Evolutionary conservation across 352 stramenopile species (phyloP), one percentile per base, ranked within the genome.

Genomic region (Globisporangium ultimum): DNA sequence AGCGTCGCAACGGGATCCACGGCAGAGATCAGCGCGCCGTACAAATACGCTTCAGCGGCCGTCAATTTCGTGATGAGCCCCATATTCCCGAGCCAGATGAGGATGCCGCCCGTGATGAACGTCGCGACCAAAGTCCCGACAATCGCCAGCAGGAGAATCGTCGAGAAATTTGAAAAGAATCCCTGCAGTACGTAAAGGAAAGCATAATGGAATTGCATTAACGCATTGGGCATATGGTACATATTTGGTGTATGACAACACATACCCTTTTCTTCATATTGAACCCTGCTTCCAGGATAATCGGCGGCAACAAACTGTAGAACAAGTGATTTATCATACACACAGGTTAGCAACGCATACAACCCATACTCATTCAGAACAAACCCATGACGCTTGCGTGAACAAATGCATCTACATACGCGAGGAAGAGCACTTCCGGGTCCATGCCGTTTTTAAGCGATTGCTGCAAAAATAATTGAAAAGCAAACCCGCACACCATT

Each of bases 1-100:
- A 98, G 64, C 14, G 91, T 97, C 18, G 91, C 89, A 2, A 98
- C 93, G 5, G 95, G 92, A 64, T 98, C 95, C 6, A 97, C 96
- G 0, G 93, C 89, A 17, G 88, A 97, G 55, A 98, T 97, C 3
- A 98, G 67, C 15, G 91, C 78, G 17, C 93, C 92, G 65, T 98
- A 98, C 3, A 97, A 67, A 50, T 97, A 88, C 0, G 90, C 80
- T 67, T 98, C 93, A 1, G 90, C 74, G 3, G 93, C 80, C 8
- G 83, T 91, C 28, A 97, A 67, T 53, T 86, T 68, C 20, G 94
- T 97, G 62, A 89, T 84, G 11, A 87, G 38, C 0, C 76, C 67
- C 51, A 88, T 67, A 17, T 96, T 70, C 13, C 83, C 88, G 42
- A 92, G 66, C 71, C 75, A 83, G 52, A 93, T 79, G 53, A 95